Percentiles rank a stretch among this genome's conserved stretches.
Conservation (phyloP, 495 filamentous ascomycete genomes). For the Trypethelium eluteriae region DNA sequence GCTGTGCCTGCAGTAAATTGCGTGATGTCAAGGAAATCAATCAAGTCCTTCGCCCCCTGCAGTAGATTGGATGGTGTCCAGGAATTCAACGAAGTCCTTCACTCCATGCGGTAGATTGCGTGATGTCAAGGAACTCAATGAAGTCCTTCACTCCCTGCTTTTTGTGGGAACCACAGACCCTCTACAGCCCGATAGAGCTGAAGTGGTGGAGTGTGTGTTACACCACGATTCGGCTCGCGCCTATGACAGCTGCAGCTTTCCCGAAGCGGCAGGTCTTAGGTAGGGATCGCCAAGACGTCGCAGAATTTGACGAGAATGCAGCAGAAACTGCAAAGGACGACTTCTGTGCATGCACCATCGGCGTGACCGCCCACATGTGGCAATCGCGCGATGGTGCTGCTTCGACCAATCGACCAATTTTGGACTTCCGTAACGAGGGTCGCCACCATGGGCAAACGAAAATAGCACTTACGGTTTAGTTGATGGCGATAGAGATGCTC, state of each 20-base stretch:
- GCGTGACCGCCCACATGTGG: background rate
- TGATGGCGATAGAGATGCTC: constrained; percentile 97
- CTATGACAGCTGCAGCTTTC: background rate
- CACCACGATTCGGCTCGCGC: background rate
- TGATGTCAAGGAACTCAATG: background rate
- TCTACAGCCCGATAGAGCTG: background rate
- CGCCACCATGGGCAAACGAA: background rate
- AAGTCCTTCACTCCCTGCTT: background rate
- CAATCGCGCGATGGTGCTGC: background rate
- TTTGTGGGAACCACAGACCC: background rate
- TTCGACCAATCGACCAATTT: background rate
- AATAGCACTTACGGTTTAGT: constrained; percentile 67
- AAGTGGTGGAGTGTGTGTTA: background rate
- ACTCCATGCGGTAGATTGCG: background rate
- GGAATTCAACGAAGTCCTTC: background rate
- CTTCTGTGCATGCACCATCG: background rate
- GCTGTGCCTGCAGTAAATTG: background rate
- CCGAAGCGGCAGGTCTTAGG: background rate
- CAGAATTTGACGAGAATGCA: constrained; percentile 1
- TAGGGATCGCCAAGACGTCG: background rate
- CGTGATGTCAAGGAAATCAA: background rate
- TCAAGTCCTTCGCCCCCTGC: background rate
- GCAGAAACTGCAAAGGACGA: background rate
- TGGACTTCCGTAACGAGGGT: background rate
- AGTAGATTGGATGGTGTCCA: background rate